phyloP scores from a whole-genome alignment of 768 basidiomycete genomes.

The Pleurotus platypus region DNA sequence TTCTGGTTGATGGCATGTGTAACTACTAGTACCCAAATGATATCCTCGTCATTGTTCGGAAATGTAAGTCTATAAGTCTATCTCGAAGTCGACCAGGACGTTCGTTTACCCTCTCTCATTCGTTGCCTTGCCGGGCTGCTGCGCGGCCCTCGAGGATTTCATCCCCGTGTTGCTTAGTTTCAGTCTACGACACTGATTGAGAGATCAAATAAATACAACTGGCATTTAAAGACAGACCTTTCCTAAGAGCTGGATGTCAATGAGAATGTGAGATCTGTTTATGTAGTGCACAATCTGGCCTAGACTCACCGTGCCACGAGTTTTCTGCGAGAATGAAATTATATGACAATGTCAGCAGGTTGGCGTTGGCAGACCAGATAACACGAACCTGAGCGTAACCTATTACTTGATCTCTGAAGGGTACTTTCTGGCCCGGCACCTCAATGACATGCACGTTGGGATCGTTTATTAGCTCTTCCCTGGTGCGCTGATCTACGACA shows the following conservation, averaged over 20 bases:
- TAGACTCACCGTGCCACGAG: constrained; percentile 38
- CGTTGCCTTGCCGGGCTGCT: constrained; percentile 18
- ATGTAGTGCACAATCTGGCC: neutral
- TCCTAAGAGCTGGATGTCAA: constrained; percentile 25
- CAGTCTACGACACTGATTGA: constrained; percentile 19
- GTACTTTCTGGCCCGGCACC: constrained; percentile 26
- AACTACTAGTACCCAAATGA: too few species aligned
- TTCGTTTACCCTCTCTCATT: neutral
- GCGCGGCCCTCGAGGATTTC: constrained; percentile 50
- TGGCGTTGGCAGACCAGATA: neutral
- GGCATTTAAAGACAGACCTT: constrained; percentile 19
- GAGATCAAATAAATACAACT: neutral
- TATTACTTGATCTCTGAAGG: constrained; percentile 60
- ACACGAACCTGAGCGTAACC: constrained; percentile 31
- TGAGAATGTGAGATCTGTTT: neutral
- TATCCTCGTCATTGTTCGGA: too few species aligned
- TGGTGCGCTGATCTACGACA: constrained; percentile 15
- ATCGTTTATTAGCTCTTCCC: constrained; percentile 8
- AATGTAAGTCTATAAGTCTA: too few species aligned
- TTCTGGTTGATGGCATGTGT: too few species aligned
- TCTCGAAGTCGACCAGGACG: neutral
- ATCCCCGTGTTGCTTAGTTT: constrained; percentile 50
- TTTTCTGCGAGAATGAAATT: constrained; percentile 24
- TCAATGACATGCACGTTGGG: constrained; percentile 13
- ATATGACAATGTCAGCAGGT: neutral